Evolutionary conservation across 2,329 filamentous ascomycete genomes (phyloP).

Genomic region (Stagonosporopsis tanaceti): DNA sequence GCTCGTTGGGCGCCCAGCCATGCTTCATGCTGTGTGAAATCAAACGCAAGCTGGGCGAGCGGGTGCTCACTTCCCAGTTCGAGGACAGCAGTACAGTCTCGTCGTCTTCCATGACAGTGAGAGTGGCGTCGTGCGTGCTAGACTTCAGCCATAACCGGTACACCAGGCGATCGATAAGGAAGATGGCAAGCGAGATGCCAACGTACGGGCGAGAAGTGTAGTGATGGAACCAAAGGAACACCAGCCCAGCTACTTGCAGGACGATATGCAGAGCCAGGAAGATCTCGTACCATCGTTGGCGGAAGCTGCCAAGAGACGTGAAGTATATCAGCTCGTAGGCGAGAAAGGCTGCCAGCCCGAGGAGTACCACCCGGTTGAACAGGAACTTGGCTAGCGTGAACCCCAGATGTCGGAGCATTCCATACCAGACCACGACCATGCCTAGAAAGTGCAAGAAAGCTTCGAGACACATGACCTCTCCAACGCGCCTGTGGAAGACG

Average conservation of each 20-base stretch:
- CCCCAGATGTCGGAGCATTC: constrained; percentile 59
- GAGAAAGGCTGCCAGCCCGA: constrained; percentile 64
- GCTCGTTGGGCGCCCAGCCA: constrained; percentile 69
- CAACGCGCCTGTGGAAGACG: constrained; percentile 70
- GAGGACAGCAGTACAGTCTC: constrained; percentile 62
- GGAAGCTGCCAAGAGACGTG: constrained; percentile 67
- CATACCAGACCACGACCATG: constrained; percentile 65
- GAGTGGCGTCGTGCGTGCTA: constrained; percentile 57
- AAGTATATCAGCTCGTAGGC: constrained; percentile 69
- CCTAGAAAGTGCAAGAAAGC: constrained; percentile 64
- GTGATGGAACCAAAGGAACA: constrained; percentile 68
- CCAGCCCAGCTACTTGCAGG: constrained; percentile 63
- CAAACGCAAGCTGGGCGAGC: constrained; percentile 16
- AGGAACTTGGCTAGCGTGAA: constrained; percentile 61
- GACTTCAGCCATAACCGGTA: constrained; percentile 65
- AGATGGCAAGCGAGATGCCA: constrained; percentile 62
- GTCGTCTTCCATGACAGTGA: constrained; percentile 64
- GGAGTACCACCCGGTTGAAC: constrained; percentile 59
- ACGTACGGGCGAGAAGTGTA: constrained; percentile 62
- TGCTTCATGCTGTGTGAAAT: constrained; percentile 49
- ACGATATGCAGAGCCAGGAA: constrained; percentile 67
- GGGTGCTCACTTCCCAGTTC: constrained; percentile 50
- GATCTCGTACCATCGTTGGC: constrained; percentile 68
- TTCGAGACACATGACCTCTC: constrained; percentile 68
- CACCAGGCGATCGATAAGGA: constrained; percentile 64